Evolutionary conservation across 139 green algal genomes (phyloP).

Genomic region (Trebouxia sp.): DNA sequence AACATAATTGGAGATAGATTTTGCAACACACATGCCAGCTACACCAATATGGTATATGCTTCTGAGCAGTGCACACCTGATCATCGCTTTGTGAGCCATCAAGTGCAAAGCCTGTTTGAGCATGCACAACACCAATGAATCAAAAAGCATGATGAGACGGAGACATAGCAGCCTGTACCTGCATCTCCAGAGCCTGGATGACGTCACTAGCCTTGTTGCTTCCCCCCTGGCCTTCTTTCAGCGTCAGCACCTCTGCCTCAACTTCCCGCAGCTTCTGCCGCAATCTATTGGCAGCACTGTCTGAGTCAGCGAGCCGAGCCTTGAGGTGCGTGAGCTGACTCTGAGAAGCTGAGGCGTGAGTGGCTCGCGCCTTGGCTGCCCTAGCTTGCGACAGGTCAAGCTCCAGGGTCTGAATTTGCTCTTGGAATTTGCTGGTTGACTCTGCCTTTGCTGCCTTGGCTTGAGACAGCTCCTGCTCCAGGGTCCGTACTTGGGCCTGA

Average conservation of each 20-base stretch:
- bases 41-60: too few species aligned
- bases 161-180: constrained; percentile 4
- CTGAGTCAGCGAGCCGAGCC: neutral
- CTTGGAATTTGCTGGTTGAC: too few species aligned
- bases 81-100: too few species aligned
- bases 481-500: neutral
- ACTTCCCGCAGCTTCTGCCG: neutral
- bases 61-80: too few species aligned
- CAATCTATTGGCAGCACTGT: neutral
- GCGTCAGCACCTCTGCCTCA: constrained; percentile 14
- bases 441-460: neutral
- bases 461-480: neutral
- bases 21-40: too few species aligned
- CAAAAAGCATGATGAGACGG: neutral
- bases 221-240: constrained; percentile 3
- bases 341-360: neutral
- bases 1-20: too few species aligned
- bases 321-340: neutral
- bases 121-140: too few species aligned
- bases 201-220: constrained; percentile 20
- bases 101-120: too few species aligned
- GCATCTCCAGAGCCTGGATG: constrained; percentile 3
- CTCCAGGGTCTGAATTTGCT: neutral
- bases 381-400: neutral
- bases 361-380: neutral